Conservation (phyloP, 116 monocot species). For the Dioscorea cayenensis region DNA sequence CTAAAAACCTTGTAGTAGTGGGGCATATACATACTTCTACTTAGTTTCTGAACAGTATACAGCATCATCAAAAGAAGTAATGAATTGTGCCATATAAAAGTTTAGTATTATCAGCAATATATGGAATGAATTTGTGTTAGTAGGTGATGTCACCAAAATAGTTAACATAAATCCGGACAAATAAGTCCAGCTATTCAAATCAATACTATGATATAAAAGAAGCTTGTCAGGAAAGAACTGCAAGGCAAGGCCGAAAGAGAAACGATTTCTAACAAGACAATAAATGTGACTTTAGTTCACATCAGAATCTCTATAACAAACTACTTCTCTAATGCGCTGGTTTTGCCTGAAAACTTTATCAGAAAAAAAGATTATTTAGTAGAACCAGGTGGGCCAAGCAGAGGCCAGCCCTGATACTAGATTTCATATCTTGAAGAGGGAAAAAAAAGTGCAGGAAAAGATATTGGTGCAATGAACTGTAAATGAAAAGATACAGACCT, state of each 20-base stretch:
- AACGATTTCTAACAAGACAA: neutral
- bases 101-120: too few relatives aligned
- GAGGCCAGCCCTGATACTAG: too few relatives aligned
- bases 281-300: neutral
- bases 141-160: neutral
- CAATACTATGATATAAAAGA: too few relatives aligned
- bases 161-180: too few relatives aligned
- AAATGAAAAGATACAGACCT: constrained; percentile 2
- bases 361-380: neutral
- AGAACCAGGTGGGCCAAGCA: too few relatives aligned
- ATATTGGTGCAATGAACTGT: neutral
- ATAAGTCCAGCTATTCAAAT: too few relatives aligned
- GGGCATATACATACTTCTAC: neutral
- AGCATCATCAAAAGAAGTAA: neutral
- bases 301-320: neutral
- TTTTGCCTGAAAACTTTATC: neutral
- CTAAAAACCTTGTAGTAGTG: neutral
- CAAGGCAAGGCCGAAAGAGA: too few relatives aligned
- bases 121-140: neutral
- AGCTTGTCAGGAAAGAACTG: too few relatives aligned
- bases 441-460: neutral
- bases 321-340: neutral
- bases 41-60: neutral
- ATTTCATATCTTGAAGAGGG: too few relatives aligned
- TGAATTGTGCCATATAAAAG: neutral